Evolutionary conservation across 352 stramenopile species (phyloP).

Genomic region (Globisporangium mamillatum): DNA sequence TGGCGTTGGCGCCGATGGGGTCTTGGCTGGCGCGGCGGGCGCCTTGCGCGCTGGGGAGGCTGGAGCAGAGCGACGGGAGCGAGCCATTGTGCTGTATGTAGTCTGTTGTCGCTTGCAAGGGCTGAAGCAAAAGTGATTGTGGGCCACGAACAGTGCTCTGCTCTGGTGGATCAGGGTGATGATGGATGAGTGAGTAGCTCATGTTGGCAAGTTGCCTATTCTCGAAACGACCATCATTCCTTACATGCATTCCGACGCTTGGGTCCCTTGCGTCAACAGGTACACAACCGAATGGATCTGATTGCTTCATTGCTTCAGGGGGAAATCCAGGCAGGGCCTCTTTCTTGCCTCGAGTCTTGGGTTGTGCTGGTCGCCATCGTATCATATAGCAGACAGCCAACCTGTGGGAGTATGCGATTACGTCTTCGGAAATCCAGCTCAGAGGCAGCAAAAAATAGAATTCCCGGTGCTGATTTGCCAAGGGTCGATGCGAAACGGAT

Average conservation of each 20-base stretch:
- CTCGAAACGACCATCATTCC: conserved; percentile 1
- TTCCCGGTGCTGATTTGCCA: too few relatives aligned
- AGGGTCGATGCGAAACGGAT: too few relatives aligned
- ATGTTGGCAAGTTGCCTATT: not conserved
- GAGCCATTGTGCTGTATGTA: conserved; percentile 42
- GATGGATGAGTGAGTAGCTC: not conserved
- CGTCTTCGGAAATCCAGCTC: too few relatives aligned
- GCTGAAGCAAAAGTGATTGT: conserved; percentile 14
- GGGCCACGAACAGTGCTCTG: conserved; percentile 1
- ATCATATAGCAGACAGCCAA: too few relatives aligned
- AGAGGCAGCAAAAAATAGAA: too few relatives aligned
- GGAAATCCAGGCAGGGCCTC: too few relatives aligned
- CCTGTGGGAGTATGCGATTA: too few relatives aligned
- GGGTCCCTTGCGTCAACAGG: not conserved
- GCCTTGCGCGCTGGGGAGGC: conserved; percentile 47
- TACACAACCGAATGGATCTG: not conserved
- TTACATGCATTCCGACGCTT: not conserved
- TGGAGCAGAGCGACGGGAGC: conserved; percentile 56
- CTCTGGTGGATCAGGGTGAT: not conserved
- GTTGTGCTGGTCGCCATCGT: too few relatives aligned
- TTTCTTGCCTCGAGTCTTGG: too few relatives aligned
- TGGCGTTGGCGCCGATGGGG: conserved; percentile 21
- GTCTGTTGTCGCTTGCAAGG: conserved; percentile 4
- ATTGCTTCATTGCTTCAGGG: not conserved
- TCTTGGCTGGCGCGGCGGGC: conserved; percentile 18